A percentile compares a stretch with the other conserved stretches of the same genome.
Evolutionary conservation across 257 asterid genomes (phyloP).

Genomic region (Nicotiana benthamiana): DNA sequence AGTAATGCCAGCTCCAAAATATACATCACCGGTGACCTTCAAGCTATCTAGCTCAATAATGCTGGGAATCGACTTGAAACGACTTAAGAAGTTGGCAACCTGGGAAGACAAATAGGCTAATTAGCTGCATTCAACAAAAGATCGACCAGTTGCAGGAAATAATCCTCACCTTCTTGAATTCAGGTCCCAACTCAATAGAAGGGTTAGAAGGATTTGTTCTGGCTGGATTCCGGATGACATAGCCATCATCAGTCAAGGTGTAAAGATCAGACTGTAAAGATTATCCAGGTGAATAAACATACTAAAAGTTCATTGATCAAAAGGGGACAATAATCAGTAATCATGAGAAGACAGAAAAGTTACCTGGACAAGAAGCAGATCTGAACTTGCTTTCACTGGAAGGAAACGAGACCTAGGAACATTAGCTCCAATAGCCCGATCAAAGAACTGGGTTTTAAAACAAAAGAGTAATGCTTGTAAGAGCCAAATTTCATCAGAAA

Average conservation of each 20-base stretch:
- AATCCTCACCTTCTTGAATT: conserved; percentile 80
- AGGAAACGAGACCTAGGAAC: conserved; percentile 98
- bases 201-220: conserved; percentile 84
- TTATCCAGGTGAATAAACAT: conserved; percentile 14
- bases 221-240: conserved; percentile 68
- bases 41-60: conserved; percentile 78
- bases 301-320: not conserved
- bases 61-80: conserved; percentile 94
- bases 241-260: conserved; percentile 80
- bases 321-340: not conserved
- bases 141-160: not conserved
- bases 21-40: conserved; percentile 88
- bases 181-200: conserved; percentile 90
- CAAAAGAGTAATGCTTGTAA: not conserved
- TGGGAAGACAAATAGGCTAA: conserved; percentile 1
- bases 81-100: conserved; percentile 77
- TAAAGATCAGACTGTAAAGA: conserved; percentile 88
- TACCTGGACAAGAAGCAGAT: conserved; percentile 94
- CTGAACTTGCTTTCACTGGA: conserved; percentile 93
- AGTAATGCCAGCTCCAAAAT: conserved; percentile 71
- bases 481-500: not conserved
- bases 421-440: conserved; percentile 81
- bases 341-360: not conserved
- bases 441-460: conserved; percentile 57
- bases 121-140: conserved; percentile 10